Conservation (phyloP, 108 stramenopile genomes). For the Cyclostephanos invisitatus region DNA sequence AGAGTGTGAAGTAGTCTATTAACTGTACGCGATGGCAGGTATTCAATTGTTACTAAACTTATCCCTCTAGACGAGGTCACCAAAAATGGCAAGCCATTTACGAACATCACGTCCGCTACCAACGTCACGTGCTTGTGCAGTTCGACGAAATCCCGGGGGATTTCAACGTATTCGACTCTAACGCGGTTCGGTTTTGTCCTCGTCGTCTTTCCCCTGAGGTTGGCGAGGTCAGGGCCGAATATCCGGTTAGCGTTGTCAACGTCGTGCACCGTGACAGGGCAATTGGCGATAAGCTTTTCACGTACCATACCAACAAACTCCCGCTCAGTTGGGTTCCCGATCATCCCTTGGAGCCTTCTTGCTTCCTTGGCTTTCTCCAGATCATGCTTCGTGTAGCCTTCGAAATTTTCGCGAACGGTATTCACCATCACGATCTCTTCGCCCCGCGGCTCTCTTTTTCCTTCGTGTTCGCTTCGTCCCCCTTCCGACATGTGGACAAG, state of each 20-base stretch:
- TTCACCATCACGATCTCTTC: too few relatives aligned
- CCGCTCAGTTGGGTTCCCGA: not conserved
- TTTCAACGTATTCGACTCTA: not conserved
- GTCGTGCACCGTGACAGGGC: not conserved
- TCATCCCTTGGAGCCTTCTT: not conserved
- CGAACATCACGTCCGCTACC: slow-evolving; percentile 20
- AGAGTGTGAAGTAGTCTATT: not conserved
- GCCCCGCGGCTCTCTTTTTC: too few relatives aligned
- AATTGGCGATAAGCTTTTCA: not conserved
- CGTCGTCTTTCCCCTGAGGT: not conserved
- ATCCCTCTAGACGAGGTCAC: slow-evolving; percentile 12
- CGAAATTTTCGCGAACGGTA: too few relatives aligned
- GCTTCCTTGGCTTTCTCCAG: too few relatives aligned
- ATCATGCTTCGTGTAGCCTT: too few relatives aligned
- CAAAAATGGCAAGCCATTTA: slow-evolving; percentile 17
- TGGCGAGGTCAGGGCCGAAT: not conserved
- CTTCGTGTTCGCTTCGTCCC: too few relatives aligned
- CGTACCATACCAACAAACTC: not conserved
- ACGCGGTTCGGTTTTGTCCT: not conserved
- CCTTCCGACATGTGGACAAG: too few relatives aligned
- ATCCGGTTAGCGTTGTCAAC: slow-evolving; percentile 1
- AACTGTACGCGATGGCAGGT: slow-evolving; percentile 8
- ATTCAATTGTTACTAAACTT: slow-evolving; percentile 16
- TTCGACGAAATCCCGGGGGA: slow-evolving; percentile 14
- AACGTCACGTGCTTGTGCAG: not conserved